Evolutionary conservation across 805 yeast species (phyloP).

Genomic region (Cyberlindnera maritima): DNA sequence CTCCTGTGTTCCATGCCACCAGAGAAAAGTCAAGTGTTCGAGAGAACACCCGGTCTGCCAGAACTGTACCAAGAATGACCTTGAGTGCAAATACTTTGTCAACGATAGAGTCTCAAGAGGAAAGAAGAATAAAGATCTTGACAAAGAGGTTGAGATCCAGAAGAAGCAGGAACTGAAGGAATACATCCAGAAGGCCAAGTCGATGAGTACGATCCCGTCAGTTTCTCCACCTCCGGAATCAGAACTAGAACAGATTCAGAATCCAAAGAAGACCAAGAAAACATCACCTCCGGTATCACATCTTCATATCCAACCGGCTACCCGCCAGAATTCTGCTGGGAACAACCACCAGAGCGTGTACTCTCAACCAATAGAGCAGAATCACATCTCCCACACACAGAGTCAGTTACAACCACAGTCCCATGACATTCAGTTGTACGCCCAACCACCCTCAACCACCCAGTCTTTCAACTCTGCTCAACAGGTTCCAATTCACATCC

Average conservation of each 20-base stretch:
- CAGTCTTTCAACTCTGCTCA: slow-evolving; percentile 1
- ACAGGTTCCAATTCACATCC: slow-evolving; percentile 6
- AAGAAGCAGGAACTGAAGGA: slow-evolving; percentile 25
- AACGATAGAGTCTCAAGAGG: slow-evolving; percentile 49
- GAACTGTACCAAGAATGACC: slow-evolving; percentile 45
- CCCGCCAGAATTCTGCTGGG: too few species aligned
- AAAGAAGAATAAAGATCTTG: slow-evolving; percentile 25
- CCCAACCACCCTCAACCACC: background rate
- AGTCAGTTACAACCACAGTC: background rate
- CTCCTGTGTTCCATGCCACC: slow-evolving; percentile 57
- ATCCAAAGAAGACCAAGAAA: slow-evolving; percentile 1
- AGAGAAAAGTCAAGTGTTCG: slow-evolving; percentile 55
- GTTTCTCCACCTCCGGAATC: slow-evolving; percentile 12
- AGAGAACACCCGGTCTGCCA: slow-evolving; percentile 50
- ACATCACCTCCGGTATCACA: background rate
- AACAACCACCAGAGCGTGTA: background rate
- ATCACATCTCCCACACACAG: background rate
- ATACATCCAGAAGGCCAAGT: slow-evolving; percentile 25
- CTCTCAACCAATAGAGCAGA: background rate
- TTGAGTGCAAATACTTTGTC: slow-evolving; percentile 53
- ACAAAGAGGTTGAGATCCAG: slow-evolving; percentile 22
- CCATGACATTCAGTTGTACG: background rate
- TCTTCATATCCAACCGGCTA: background rate
- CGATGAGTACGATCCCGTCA: slow-evolving; percentile 9
- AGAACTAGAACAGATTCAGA: background rate